These are phyloP conservation scores for Annulohypoxylon moriforme DNA, from an alignment of 495 filamentous ascomycete genomes.

Conservation along the genomic window DNA sequence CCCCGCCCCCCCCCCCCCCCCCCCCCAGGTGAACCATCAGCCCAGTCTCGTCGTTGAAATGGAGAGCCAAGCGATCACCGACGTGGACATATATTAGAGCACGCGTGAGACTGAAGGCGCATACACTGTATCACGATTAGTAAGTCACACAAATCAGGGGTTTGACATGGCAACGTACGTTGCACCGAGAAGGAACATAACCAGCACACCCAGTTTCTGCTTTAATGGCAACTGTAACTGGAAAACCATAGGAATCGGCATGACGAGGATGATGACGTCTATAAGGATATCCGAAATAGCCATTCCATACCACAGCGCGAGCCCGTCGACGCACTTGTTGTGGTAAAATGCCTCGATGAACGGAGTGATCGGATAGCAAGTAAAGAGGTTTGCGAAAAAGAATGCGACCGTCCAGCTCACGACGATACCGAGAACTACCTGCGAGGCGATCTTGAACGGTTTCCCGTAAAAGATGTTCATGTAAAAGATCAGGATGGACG, in stretches of 20 bases:
- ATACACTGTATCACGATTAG: slow-evolving; percentile 33
- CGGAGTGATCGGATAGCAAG: slow-evolving; percentile 53
- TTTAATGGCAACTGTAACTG: slow-evolving; percentile 56
- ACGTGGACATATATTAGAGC: slow-evolving; percentile 26
- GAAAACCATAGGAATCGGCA: slow-evolving; percentile 61
- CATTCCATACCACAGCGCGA: slow-evolving; percentile 41
- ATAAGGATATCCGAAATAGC: slow-evolving; percentile 53
- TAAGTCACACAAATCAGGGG: neutral
- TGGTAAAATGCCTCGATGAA: slow-evolving; percentile 47
- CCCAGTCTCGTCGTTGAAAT: slow-evolving; percentile 45
- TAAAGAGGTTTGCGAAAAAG: slow-evolving; percentile 62
- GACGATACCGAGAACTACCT: slow-evolving; percentile 50
- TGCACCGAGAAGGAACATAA: slow-evolving; percentile 60
- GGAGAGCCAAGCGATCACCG: slow-evolving; percentile 34
- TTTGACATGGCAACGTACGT: slow-evolving; percentile 53
- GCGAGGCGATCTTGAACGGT: slow-evolving; percentile 18
- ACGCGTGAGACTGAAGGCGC: slow-evolving; percentile 38
- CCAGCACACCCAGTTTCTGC: slow-evolving; percentile 60
- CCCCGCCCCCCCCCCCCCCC: no score
- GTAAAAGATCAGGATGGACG: slow-evolving; percentile 64
- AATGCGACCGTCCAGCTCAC: slow-evolving; percentile 56
- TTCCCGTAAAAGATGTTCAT: slow-evolving; percentile 44
- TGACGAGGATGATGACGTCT: slow-evolving; percentile 56
- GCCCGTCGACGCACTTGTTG: slow-evolving; percentile 41
- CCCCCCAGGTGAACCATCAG: no score